phyloP scores from a whole-genome alignment of 345 rosid genomes.

The Aquilaria sinensis region DNA sequence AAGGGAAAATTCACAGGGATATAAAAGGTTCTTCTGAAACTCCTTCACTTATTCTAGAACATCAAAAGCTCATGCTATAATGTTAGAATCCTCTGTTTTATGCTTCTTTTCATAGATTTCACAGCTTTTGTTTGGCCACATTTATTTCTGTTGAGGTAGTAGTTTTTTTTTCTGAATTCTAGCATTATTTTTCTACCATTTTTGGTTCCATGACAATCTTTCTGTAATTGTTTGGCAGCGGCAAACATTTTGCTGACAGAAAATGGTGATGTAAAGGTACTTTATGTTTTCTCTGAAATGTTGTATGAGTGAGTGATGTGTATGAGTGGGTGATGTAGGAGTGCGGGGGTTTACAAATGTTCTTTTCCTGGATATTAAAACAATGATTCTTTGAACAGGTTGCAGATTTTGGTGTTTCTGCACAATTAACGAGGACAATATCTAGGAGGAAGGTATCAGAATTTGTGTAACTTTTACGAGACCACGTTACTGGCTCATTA shows the following conservation, averaged over 20 bases:
- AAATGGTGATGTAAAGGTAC: slow-evolving; percentile 98
- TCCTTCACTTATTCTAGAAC: no score
- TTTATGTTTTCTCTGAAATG: slow-evolving; percentile 12
- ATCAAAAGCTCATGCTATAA: no score
- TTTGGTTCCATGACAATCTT: slow-evolving; percentile 22
- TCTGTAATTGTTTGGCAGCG: slow-evolving; percentile 48
- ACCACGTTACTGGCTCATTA: no score
- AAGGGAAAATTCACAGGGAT: slow-evolving; percentile 98
- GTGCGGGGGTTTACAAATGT: slow-evolving; percentile 4
- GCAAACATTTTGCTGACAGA: slow-evolving; percentile 93
- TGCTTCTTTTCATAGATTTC: no score
- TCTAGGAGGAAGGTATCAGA: slow-evolving; percentile 89
- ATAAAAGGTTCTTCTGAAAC: slow-evolving; percentile 69
- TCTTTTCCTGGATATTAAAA: slow-evolving; percentile 19
- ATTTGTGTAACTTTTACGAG: neutral
- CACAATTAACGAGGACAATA: slow-evolving; percentile 96
- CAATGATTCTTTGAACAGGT: slow-evolving; percentile 50
- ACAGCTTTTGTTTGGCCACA: no score
- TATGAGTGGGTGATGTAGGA: slow-evolving; percentile 5
- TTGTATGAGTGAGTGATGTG: slow-evolving; percentile 2
- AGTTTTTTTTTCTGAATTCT: slow-evolving; percentile 1
- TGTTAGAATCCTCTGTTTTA: no score
- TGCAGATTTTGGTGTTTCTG: slow-evolving; percentile 99
- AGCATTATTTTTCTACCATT: neutral
- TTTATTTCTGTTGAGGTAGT: neutral